Percentiles rank a stretch among this genome's conserved stretches.
These are phyloP conservation scores for Ophiostoma sp. DNA, from an alignment of 2,329 filamentous ascomycete species.

Conservation along the genomic window DNA sequence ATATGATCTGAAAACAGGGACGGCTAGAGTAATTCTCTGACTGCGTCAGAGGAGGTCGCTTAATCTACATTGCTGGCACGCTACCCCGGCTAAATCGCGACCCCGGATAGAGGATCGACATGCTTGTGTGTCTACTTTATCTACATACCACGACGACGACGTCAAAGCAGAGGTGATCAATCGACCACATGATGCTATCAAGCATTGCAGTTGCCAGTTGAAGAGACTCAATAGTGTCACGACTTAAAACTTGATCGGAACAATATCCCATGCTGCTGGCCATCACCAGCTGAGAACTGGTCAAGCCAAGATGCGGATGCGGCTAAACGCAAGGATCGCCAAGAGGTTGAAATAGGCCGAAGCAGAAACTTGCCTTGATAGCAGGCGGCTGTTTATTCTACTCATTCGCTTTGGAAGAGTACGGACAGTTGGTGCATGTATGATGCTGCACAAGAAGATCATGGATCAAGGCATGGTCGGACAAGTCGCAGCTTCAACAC, in stretches of 20 bases:
- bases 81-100: background rate
- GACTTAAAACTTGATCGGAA: background rate
- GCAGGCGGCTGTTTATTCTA: too few relatives aligned
- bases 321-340: too few relatives aligned
- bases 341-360: too few relatives aligned
- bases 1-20: background rate
- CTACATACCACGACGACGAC: background rate
- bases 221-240: background rate
- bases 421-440: too few relatives aligned
- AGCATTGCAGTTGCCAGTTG: too few relatives aligned
- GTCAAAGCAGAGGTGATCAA: background rate
- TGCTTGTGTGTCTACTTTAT: background rate
- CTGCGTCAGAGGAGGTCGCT: background rate
- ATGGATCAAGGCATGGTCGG: too few relatives aligned
- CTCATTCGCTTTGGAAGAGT: too few relatives aligned
- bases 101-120: background rate
- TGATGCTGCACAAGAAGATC: too few relatives aligned
- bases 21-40: background rate
- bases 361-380: too few relatives aligned
- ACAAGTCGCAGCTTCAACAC: background rate
- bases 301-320: background rate
- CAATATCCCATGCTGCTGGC: background rate
- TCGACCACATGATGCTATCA: background rate
- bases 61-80: background rate
- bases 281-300: background rate